These are phyloP conservation scores for Penicillium sp. DNA, from an alignment of 2,329 filamentous ascomycete genomes.

Conservation along the genomic window DNA sequence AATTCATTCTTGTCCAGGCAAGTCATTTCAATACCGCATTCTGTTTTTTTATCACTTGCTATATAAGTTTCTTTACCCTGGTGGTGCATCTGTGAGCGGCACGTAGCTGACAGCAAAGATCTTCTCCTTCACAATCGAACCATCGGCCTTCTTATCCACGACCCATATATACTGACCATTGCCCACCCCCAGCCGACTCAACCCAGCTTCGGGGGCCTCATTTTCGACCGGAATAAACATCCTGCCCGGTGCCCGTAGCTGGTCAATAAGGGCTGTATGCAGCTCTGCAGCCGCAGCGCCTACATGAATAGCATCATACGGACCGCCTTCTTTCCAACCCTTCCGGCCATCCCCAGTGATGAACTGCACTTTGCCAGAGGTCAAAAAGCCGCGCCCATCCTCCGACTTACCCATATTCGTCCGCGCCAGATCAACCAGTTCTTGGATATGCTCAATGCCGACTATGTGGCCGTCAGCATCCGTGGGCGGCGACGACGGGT, in stretches of 20 bases:
- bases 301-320: slow-evolving; percentile 93
- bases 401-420: slow-evolving; percentile 63
- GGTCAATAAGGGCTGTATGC: slow-evolving; percentile 68
- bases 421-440: slow-evolving; percentile 60
- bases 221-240: slow-evolving; percentile 62
- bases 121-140: slow-evolving; percentile 53
- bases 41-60: neutral
- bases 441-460: slow-evolving; percentile 69
- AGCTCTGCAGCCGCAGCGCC: slow-evolving; percentile 76
- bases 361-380: slow-evolving; percentile 64
- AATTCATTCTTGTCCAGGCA: too few species aligned
- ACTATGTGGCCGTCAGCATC: slow-evolving; percentile 53
- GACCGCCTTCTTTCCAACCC: slow-evolving; percentile 56
- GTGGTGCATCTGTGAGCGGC: slow-evolving; percentile 57
- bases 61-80: slow-evolving; percentile 27
- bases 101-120: slow-evolving; percentile 62
- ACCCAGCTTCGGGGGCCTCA: slow-evolving; percentile 29
- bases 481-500: slow-evolving; percentile 17
- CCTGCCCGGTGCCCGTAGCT: slow-evolving; percentile 73
- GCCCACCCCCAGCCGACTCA: slow-evolving; percentile 19
- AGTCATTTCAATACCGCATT: neutral
- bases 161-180: slow-evolving; percentile 58
- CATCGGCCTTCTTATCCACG: slow-evolving; percentile 59
- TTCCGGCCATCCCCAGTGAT: slow-evolving; percentile 70
- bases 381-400: slow-evolving; percentile 58